A percentile compares a stretch with the other conserved stretches of the same genome.
Evolutionary conservation across 192 early-diverging fungal species (phyloP).

Genomic region (Spinellus fusiger): DNA sequence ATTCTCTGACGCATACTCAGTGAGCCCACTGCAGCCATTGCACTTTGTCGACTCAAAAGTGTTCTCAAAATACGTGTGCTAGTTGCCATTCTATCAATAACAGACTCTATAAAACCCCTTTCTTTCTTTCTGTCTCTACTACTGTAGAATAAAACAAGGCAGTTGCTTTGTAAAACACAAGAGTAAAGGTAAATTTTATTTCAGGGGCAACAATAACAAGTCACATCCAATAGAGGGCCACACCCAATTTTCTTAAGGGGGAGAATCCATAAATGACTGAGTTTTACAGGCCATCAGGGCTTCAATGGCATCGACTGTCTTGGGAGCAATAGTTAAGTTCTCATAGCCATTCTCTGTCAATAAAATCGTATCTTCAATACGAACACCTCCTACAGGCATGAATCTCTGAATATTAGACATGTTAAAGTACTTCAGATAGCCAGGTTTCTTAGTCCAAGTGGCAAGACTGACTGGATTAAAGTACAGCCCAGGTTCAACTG

Average conservation of each 20-base stretch:
- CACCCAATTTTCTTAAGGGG: background rate
- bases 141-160: no score
- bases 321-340: conserved; percentile 79
- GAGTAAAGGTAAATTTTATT: no score
- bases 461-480: conserved; percentile 78
- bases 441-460: conserved; percentile 50
- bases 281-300: conserved; percentile 35
- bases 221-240: no score
- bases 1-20: no score
- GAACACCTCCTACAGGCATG: conserved; percentile 78
- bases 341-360: conserved; percentile 77
- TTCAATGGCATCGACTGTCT: conserved; percentile 79
- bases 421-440: conserved; percentile 59
- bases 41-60: no score
- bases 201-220: no score
- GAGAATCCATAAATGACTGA: background rate
- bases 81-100: no score
- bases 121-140: no score
- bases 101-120: no score
- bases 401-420: conserved; percentile 61
- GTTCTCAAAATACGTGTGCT: no score
- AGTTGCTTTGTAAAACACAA: no score
- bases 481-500: conserved; percentile 91
- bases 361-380: conserved; percentile 88
- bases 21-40: no score